phyloP scores from a whole-genome alignment of 768 basidiomycete genomes.

The Scleroderma citrinum region DNA sequence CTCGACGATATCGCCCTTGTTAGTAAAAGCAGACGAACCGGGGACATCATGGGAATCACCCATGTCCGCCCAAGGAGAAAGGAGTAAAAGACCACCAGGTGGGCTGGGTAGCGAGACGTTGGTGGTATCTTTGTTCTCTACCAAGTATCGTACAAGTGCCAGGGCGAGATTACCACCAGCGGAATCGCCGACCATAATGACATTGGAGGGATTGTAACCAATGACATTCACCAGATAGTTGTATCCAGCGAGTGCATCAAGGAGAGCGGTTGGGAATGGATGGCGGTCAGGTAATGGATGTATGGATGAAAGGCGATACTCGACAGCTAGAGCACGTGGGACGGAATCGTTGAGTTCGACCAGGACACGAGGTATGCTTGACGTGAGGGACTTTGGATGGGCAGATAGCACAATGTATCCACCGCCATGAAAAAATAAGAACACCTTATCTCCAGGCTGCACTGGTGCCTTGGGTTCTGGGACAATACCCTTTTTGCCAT shows the following conservation, averaged over 20 bases:
- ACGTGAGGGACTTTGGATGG: conserved; percentile 32
- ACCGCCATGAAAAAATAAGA: too few species aligned
- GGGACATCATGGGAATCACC: conserved; percentile 32
- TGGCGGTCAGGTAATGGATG: conserved; percentile 38
- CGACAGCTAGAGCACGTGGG: conserved; percentile 52
- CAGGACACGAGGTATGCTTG: conserved; percentile 39
- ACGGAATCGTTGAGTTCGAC: conserved; percentile 39
- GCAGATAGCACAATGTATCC: too few species aligned
- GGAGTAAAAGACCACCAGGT: conserved; percentile 46
- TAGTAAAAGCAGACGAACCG: conserved; percentile 33
- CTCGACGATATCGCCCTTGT: conserved; percentile 27
- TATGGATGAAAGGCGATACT: conserved; percentile 62
- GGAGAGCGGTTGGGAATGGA: conserved; percentile 69
- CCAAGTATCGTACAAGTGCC: conserved; percentile 56
- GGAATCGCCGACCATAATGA: conserved; percentile 71
- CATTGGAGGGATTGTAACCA: conserved; percentile 51
- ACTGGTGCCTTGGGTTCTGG: too few species aligned
- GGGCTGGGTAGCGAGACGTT: conserved; percentile 33
- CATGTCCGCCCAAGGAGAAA: conserved; percentile 54
- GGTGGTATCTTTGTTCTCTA: conserved; percentile 36
- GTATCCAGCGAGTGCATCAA: conserved; percentile 74
- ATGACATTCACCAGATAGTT: conserved; percentile 56
- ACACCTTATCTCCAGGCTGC: too few species aligned
- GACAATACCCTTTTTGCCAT: too few species aligned
- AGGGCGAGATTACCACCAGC: conserved; percentile 72